These are phyloP conservation scores for Fibroporia radiculosa DNA, from an alignment of 768 basidiomycete species.

Conservation along the genomic window DNA sequence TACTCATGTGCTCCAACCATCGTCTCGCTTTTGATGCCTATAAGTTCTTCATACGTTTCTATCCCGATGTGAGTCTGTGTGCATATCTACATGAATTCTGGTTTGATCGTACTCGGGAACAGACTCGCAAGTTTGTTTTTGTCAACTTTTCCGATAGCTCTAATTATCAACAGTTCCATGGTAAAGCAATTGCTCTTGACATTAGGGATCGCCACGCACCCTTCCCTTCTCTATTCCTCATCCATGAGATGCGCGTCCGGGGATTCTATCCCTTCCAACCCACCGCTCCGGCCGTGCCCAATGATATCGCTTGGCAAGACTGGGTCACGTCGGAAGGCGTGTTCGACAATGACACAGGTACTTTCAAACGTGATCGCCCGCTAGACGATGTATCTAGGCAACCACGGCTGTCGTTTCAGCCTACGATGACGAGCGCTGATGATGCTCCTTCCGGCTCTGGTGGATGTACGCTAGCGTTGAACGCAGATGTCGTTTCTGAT, in stretches of 20 bases:
- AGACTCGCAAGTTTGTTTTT: slow-evolving; percentile 21
- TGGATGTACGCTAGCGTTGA: slow-evolving; percentile 7
- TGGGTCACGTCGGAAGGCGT: background rate
- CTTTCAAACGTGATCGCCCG: background rate
- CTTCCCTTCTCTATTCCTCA: slow-evolving; percentile 26
- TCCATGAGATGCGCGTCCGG: slow-evolving; percentile 31
- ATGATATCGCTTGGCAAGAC: slow-evolving; percentile 6
- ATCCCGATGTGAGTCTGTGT: slow-evolving; percentile 17
- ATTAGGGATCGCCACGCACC: slow-evolving; percentile 21
- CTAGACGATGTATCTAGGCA: slow-evolving; percentile 4
- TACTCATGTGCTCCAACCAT: slow-evolving; percentile 8
- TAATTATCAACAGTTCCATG: slow-evolving; percentile 19
- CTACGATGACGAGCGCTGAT: background rate
- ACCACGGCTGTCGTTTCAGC: background rate
- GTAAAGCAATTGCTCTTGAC: slow-evolving; percentile 29
- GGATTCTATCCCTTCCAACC: slow-evolving; percentile 23
- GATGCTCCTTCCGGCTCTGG: slow-evolving; percentile 13
- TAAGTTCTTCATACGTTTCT: slow-evolving; percentile 21
- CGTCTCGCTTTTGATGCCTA: slow-evolving; percentile 13
- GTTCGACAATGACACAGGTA: background rate
- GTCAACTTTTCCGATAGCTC: slow-evolving; percentile 22
- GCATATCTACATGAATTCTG: background rate
- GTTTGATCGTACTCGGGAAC: background rate
- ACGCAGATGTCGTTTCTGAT: slow-evolving; percentile 18
- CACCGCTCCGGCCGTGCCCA: slow-evolving; percentile 10